Evolutionary conservation across 345 rosid genomes (phyloP), one percentile per base, ranked within the genome.

Genomic region (Gossypium herbaceum): DNA sequence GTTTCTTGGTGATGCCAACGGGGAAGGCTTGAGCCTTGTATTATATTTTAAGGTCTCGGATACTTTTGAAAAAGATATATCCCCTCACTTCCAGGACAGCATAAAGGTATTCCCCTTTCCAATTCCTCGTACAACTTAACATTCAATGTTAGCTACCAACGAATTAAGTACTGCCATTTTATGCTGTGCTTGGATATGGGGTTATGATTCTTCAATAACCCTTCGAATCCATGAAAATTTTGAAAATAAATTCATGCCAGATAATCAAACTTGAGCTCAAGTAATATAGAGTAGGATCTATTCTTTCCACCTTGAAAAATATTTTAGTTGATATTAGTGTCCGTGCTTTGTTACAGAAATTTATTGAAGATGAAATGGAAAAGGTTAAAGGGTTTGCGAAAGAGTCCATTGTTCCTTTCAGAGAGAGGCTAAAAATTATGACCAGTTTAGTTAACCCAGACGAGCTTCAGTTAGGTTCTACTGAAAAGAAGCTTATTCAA

Each of bases 1-100:
- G 92, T 94, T 94, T 81, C 89, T 87, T 56, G 97, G 97, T 2
- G 97, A 92, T 68, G 85, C 83, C 25, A 90, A 90, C 76, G 98
- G 98, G 7, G 98, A 92, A 88, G 97, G 98, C 70, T 86, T 94
- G 94, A 94, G 97, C 77, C 92, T 94, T 13, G 92, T 94, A 24
- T 82, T 94, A 58, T 91, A 94, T 75, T 94, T 94, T 68, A 92
- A 88, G 82, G 73, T 89, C 68, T 76, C 85, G 4, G 93, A 94
- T 16, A 88, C 85, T 72, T 88, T 85, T 43, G 97, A 90, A 76
- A 85, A 82, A 71, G 90, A 80, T 25, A 81, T 90, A 41, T 91
- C 98, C 77, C 82, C 80, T 3, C 92, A 88, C 24, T 91, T 61
- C 79, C 91, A 90, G 63, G 98, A 91, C 2, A 80, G 77, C 79